phyloP scores from a whole-genome alignment of 2,329 filamentous ascomycete species.

The Epichloe hybrida region DNA sequence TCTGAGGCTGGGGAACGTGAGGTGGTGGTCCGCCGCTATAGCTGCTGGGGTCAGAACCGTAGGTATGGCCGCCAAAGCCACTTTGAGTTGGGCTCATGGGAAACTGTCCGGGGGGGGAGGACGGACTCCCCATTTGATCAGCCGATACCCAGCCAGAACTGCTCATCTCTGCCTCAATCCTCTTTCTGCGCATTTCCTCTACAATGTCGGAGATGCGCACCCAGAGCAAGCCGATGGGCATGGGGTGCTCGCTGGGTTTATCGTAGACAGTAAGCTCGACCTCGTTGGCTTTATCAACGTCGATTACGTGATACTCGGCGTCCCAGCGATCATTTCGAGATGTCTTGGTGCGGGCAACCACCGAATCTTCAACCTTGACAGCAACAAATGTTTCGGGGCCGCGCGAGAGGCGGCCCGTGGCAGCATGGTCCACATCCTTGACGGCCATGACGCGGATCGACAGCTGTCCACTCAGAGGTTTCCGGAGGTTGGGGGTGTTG shows the following conservation, averaged over 20 bases:
- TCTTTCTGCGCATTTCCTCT: slow-evolving; percentile 94
- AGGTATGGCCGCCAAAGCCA: slow-evolving; percentile 30
- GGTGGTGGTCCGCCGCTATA: slow-evolving; percentile 18
- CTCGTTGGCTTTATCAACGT: slow-evolving; percentile 97
- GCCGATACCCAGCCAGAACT: slow-evolving; percentile 94
- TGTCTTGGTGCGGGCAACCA: slow-evolving; percentile 76
- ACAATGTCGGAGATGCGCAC: slow-evolving; percentile 93
- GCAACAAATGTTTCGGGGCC: slow-evolving; percentile 92
- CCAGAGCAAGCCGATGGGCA: slow-evolving; percentile 93
- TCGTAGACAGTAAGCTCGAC: slow-evolving; percentile 97
- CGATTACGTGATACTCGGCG: slow-evolving; percentile 79
- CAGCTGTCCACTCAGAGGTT: slow-evolving; percentile 86
- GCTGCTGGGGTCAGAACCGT: slow-evolving; percentile 10
- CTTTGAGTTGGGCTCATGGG: slow-evolving; percentile 38
- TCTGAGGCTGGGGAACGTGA: slow-evolving; percentile 32
- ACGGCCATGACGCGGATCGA: slow-evolving; percentile 78
- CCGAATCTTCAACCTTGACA: slow-evolving; percentile 89
- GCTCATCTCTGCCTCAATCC: slow-evolving; percentile 91
- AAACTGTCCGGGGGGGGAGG: slow-evolving; percentile 36
- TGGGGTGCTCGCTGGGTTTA: slow-evolving; percentile 77
- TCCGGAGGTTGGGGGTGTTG: slow-evolving; percentile 86
- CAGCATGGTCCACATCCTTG: slow-evolving; percentile 87
- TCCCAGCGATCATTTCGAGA: slow-evolving; percentile 85
- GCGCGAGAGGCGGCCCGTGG: slow-evolving; percentile 69
- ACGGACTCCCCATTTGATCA: slow-evolving; percentile 68